These are phyloP conservation scores for Neopestalotiopsis rosae DNA, from an alignment of 2,329 filamentous ascomycete species.

Conservation along the genomic window DNA sequence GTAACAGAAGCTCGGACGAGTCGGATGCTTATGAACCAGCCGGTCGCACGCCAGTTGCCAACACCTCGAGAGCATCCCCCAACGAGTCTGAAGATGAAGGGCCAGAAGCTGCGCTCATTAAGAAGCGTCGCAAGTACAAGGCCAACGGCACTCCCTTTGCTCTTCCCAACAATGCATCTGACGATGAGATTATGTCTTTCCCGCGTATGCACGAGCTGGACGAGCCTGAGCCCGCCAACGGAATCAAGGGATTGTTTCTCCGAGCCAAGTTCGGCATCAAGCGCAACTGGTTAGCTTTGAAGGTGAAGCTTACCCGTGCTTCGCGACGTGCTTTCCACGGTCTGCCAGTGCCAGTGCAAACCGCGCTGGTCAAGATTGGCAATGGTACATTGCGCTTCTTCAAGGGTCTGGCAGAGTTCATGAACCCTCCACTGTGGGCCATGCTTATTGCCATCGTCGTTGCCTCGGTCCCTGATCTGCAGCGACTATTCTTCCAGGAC, in stretches of 20 bases:
- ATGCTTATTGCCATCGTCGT: slow-evolving; percentile 93
- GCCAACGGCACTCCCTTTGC: slow-evolving; percentile 32
- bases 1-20: slow-evolving; percentile 41
- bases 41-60: slow-evolving; percentile 59
- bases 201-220: slow-evolving; percentile 56
- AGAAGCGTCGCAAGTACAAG: slow-evolving; percentile 31
- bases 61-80: slow-evolving; percentile 55
- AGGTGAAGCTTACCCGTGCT: slow-evolving; percentile 25
- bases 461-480: slow-evolving; percentile 83
- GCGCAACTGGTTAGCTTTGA: slow-evolving; percentile 30
- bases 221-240: slow-evolving; percentile 46
- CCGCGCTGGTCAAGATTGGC: slow-evolving; percentile 35
- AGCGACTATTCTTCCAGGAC: slow-evolving; percentile 84
- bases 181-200: slow-evolving; percentile 67
- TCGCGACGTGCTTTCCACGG: slow-evolving; percentile 36
- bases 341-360: slow-evolving; percentile 50
- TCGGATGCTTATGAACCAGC: slow-evolving; percentile 59
- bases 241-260: slow-evolving; percentile 46
- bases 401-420: slow-evolving; percentile 83
- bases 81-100: slow-evolving; percentile 55
- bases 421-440: slow-evolving; percentile 98
- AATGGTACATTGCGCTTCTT: slow-evolving; percentile 52
- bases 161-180: slow-evolving; percentile 45
- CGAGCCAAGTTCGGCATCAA: slow-evolving; percentile 41
- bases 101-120: slow-evolving; percentile 34